Base-by-base conservation (phyloP, 2,329 filamentous ascomycete genomes). In the Xylaria sp. region DNA sequence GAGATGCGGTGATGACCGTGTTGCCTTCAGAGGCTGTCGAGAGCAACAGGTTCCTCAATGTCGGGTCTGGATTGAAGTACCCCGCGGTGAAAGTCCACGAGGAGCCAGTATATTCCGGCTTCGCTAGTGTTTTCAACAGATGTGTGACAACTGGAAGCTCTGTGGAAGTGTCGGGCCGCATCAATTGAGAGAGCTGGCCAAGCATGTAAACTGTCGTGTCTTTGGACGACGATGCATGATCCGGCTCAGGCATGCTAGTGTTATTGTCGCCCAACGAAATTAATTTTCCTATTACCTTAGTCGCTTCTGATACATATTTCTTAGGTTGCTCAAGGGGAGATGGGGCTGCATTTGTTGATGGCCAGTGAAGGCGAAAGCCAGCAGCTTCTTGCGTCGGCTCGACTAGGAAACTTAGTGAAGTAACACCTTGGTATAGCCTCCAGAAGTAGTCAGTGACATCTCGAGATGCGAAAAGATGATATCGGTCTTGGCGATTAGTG, bases 31-130 rank as follows among this genome's bases (percentile, higher is more conserved):
- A 90, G 1, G 87, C 85, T 0, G 92, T 93, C 6, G 84, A 81
- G 31, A 99, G 87, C 0, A 99, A 82, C 0, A 97, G 85, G 38
- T 88, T 85, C 2, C 91, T 93, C 19, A 98, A 85, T 3, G 89
- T 87, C 0, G 93, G 90, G 6, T 93, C 93, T 58, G 96, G 96
- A 79, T 99, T 99, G 80, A 99, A 99, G 79, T 99, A 99, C 54
- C 95, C 95, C 0, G 95, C 95, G 0, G 95, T 98, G 75, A 99
- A 98, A 0, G 92, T 95, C 95, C 95, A 99, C 13, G 87, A 89
- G 0, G 90, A 91, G 33, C 86, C 83, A 9, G 82, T 79, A 70
- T 92, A 90, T 5, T 83, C 78, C 0, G 90, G 84, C 0, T 76
- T 78, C 0, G 89, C 83, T 3, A 97, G 83, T 1, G 85, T 85